phyloP scores from a whole-genome alignment of 805 yeast species.

The Ogataea paraovalis region DNA sequence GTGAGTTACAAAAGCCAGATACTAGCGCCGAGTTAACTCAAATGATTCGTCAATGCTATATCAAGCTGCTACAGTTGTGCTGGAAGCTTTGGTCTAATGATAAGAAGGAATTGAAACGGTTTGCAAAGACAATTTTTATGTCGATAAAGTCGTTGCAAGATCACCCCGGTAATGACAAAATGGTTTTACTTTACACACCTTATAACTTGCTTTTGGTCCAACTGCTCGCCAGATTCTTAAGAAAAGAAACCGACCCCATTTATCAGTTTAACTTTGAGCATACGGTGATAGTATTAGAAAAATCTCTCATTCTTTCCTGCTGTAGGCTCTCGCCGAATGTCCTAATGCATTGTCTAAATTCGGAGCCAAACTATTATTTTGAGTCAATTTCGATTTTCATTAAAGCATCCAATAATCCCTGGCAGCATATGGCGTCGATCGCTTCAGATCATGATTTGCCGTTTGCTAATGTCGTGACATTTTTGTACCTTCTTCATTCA shows the following conservation, averaged over 20 bases:
- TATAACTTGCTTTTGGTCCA: slow-evolving; percentile 19
- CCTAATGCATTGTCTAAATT: slow-evolving; percentile 13
- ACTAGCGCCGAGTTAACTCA: slow-evolving; percentile 4
- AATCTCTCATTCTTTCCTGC: slow-evolving; percentile 10
- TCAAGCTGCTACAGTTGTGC: slow-evolving; percentile 21
- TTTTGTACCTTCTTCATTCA: slow-evolving; percentile 26
- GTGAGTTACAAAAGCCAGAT: slow-evolving; percentile 2
- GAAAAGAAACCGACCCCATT: slow-evolving; percentile 3
- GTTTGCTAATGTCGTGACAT: slow-evolving; percentile 19
- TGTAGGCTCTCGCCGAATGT: slow-evolving; percentile 17
- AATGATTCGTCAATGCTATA: slow-evolving; percentile 22
- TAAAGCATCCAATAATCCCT: slow-evolving; percentile 21
- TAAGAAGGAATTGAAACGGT: slow-evolving; percentile 7
- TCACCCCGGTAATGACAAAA: slow-evolving; percentile 4
- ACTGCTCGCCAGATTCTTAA: slow-evolving; percentile 15
- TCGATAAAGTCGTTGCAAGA: slow-evolving; percentile 11
- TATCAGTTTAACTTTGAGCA: slow-evolving; percentile 5
- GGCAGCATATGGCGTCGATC: slow-evolving; percentile 21
- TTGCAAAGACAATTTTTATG: slow-evolving; percentile 16
- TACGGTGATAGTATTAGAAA: slow-evolving; percentile 5
- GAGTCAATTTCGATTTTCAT: slow-evolving; percentile 25
- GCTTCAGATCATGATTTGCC: slow-evolving; percentile 10
- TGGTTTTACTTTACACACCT: slow-evolving; percentile 18
- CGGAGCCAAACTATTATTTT: slow-evolving; percentile 6
- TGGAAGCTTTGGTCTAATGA: slow-evolving; percentile 19